phyloP scores from a whole-genome alignment of 2,329 filamentous ascomycete genomes.

The Pseudohalonectria lignicola region DNA sequence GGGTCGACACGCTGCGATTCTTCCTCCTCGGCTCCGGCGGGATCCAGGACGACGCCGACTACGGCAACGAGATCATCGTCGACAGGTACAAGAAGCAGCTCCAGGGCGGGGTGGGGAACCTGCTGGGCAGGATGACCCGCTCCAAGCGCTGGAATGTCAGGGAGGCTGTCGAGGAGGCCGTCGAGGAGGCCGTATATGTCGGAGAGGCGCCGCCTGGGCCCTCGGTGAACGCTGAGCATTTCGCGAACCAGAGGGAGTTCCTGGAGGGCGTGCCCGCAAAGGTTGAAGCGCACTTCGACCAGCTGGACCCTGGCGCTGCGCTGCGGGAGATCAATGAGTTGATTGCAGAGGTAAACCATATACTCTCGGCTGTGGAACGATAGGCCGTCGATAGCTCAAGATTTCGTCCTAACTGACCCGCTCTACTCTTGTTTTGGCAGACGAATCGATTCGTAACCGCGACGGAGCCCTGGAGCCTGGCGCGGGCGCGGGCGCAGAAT shows the following conservation, averaged over 20 bases:
- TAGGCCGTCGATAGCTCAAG: no score
- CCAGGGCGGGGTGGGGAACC: slow-evolving; percentile 68
- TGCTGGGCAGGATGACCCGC: slow-evolving; percentile 59
- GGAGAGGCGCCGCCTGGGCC: no score
- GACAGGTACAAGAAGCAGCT: slow-evolving; percentile 70
- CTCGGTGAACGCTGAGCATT: no score
- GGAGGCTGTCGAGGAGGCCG: slow-evolving; percentile 35
- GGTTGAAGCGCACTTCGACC: slow-evolving; percentile 49
- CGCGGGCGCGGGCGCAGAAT: slow-evolving; percentile 17
- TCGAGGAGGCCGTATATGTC: slow-evolving; percentile 13
- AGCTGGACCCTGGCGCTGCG: slow-evolving; percentile 53
- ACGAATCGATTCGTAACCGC: slow-evolving; percentile 57
- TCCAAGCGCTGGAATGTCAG: slow-evolving; percentile 59
- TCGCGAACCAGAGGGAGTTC: no score
- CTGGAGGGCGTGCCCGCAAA: no score
- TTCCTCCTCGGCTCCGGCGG: slow-evolving; percentile 77
- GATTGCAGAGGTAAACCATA: slow-evolving; percentile 25
- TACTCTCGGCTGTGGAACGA: no score
- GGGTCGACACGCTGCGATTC: slow-evolving; percentile 78
- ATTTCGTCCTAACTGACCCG: no score
- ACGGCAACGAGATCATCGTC: slow-evolving; percentile 69
- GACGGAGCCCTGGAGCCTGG: slow-evolving; percentile 56
- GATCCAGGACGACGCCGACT: slow-evolving; percentile 68
- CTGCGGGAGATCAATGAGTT: slow-evolving; percentile 53
- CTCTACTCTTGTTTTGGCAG: slow-evolving; percentile 19